Evolutionary conservation across 2,329 filamentous ascomycete genomes (phyloP), one percentile per base, ranked within the genome.

Genomic region (Calonectria ilicicola): DNA sequence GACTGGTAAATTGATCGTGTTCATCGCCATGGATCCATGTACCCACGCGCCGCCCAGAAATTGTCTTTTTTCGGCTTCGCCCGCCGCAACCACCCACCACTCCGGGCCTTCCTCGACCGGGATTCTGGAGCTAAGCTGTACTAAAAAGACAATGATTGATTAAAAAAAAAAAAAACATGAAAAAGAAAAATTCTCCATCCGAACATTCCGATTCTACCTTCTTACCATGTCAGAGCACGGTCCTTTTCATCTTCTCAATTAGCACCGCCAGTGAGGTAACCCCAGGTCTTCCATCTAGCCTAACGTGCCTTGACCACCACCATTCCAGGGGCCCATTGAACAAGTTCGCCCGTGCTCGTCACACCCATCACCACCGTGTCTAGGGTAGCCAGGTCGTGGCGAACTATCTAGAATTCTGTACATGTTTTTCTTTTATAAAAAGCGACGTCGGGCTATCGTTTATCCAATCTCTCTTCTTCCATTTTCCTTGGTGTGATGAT

Each of bases 1-100:
- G 46, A 66, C 46, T 42, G 32, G 27, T 44, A 63, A 63, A 63
- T 63, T 63, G 58, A 58, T 29, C 10, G 29, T 58, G 53, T 26
- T 32, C 32, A 58, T 58, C 53, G 10, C 23, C 35, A 44, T 63
- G 26, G 32, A 12, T 35, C 7, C 10, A 12, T 35, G 32, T 58
- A 38, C 53, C 53, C 53, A 51, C 47, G 23, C 19, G 19, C 14
- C 26, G 47, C 47, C 47, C 47, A 51, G 47, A 51, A 51, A 51
- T 51, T 51, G 23, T 51, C 23, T 38, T 58, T 58, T 32, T 32
- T 40, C 53, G 53, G 53, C 53, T 23, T 32, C 21, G 53, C 53
- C 53, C 53, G 32, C n/a, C 7, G n/a, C 44, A 47, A 23, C 44
- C 44, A 14, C 44, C 42, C 42, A 46, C 19, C 42, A 21, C 42